phyloP scores from a whole-genome alignment of 2,329 filamentous ascomycete species.

The Colletotrichum agaves region DNA sequence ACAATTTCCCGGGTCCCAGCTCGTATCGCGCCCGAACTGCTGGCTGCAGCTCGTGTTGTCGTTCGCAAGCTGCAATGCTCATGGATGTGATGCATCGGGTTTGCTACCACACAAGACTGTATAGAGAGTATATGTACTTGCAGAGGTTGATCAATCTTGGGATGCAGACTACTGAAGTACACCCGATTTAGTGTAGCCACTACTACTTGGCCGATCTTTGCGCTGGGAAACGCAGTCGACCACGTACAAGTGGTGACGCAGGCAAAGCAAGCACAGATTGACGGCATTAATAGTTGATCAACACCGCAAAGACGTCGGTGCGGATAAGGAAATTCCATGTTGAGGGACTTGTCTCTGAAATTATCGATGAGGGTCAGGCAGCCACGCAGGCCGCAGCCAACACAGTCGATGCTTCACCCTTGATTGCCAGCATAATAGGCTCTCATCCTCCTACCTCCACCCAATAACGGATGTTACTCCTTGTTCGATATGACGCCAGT shows the following conservation, averaged over 20 bases:
- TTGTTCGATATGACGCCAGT: no score
- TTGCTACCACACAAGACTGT: background rate
- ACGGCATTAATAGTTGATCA: background rate
- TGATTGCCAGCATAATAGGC: no score
- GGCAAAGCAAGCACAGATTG: background rate
- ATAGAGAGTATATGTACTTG: background rate
- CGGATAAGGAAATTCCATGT: background rate
- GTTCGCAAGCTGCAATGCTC: no score
- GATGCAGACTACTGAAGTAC: no score
- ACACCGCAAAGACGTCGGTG: background rate
- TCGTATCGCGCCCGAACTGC: background rate
- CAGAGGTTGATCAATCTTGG: background rate
- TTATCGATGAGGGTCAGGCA: background rate
- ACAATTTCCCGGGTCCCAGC: background rate
- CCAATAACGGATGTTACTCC: no score
- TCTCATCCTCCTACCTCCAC: no score
- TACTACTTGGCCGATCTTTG: no score
- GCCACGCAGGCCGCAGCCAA: no score
- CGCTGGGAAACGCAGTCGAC: no score
- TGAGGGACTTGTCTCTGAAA: background rate
- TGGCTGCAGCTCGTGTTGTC: conserved; percentile 13
- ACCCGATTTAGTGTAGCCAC: no score
- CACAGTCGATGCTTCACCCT: no score
- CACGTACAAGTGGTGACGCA: background rate
- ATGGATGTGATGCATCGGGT: background rate